Percentiles rank a stretch among this genome's conserved stretches.
phyloP scores from a whole-genome alignment of 306 rosid genomes.

The Malus fusca region DNA sequence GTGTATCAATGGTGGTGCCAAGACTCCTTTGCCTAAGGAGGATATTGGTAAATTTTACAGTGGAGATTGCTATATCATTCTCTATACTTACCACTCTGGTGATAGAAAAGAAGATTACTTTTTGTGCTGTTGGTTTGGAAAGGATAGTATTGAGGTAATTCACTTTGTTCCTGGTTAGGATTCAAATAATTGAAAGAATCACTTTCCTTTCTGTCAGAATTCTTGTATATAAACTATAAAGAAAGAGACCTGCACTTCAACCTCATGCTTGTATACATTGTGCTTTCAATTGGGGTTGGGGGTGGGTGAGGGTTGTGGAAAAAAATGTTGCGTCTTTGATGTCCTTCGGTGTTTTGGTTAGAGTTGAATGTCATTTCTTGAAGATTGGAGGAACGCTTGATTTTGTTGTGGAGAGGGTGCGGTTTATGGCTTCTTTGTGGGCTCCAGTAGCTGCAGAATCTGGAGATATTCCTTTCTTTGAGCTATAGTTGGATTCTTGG shows the following conservation, averaged over 20 bases:
- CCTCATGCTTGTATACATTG: not conserved
- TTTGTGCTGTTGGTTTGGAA: constrained; percentile 96
- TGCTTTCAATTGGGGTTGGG: not conserved
- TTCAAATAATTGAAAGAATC: not conserved
- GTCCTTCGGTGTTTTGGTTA: not conserved
- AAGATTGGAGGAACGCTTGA: not conserved
- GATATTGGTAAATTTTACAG: constrained; percentile 87
- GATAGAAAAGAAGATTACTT: constrained; percentile 96
- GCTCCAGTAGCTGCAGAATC: not conserved
- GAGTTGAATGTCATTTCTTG: not conserved
- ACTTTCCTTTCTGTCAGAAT: not conserved
- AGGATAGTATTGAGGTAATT: constrained; percentile 81
- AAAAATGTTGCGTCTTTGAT: not conserved
- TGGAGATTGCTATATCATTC: constrained; percentile 92
- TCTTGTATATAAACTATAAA: not conserved
- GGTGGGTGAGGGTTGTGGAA: not conserved
- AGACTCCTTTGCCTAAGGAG: constrained; percentile 66
- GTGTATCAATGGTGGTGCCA: constrained; percentile 87
- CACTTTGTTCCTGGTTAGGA: constrained; percentile 12
- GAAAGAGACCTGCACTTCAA: not conserved
- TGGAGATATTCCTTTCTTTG: not conserved
- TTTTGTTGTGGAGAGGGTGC: not conserved
- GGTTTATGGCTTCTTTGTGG: not conserved
- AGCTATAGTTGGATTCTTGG: not conserved
- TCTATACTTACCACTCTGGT: constrained; percentile 88